Conservation (phyloP, 495 filamentous ascomycete species). For the Rostrohypoxylon terebratum region DNA sequence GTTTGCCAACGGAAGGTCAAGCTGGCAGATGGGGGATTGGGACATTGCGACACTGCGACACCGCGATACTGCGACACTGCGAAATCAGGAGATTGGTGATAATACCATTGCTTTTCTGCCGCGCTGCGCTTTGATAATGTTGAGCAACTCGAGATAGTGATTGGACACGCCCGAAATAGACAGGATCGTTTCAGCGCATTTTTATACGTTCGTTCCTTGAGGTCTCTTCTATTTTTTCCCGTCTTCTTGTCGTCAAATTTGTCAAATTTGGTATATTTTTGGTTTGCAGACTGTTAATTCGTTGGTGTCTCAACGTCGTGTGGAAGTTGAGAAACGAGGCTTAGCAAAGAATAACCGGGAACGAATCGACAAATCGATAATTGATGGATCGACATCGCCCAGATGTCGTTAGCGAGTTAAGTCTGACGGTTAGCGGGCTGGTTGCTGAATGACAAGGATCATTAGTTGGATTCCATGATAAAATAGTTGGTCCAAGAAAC, state of each 20-base stretch:
- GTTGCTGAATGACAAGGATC: neutral
- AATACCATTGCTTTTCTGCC: conserved; percentile 39
- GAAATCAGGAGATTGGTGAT: neutral
- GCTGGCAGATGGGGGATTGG: neutral
- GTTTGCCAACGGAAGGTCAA: neutral
- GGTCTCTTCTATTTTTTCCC: neutral
- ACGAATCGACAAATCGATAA: conserved; percentile 11
- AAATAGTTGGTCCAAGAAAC: neutral
- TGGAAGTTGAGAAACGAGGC: conserved; percentile 7
- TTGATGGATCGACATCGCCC: neutral
- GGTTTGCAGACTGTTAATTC: neutral
- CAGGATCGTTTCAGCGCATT: conserved; percentile 37
- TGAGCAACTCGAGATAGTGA: conserved; percentile 24
- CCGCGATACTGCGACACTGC: too few species aligned
- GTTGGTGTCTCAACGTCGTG: neutral
- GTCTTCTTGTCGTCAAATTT: neutral
- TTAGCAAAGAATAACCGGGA: conserved; percentile 10
- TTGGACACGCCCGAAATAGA: conserved; percentile 25
- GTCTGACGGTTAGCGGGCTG: too few species aligned
- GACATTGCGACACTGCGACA: too few species aligned
- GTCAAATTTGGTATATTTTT: neutral
- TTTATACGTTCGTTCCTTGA: conserved; percentile 4
- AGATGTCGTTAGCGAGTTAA: neutral
- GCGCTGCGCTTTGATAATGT: conserved; percentile 7
- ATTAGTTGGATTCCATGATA: too few species aligned